Conservation (phyloP, 768 basidiomycete genomes). For the Lanmaoa pseudosensibilis region DNA sequence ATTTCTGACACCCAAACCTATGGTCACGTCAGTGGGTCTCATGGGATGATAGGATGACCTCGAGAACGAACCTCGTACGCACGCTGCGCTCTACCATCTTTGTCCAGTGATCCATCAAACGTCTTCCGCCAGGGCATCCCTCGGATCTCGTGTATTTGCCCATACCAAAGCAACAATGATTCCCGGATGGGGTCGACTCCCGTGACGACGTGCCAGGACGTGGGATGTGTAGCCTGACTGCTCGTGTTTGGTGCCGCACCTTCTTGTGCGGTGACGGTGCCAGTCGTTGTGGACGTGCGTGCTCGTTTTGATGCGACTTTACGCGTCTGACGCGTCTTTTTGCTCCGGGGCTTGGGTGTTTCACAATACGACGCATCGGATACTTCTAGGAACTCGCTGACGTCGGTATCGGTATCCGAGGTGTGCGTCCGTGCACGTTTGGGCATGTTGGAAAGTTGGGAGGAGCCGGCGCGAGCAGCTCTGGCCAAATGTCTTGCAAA, state of each 20-base stretch:
- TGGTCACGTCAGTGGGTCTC: background rate
- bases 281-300: background rate
- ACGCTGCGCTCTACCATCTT: conserved; percentile 70
- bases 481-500: background rate
- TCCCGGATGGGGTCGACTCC: conserved; percentile 41
- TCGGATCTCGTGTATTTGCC: conserved; percentile 58
- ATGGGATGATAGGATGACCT: background rate
- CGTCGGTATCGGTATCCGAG: conserved; percentile 14
- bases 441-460: conserved; percentile 20
- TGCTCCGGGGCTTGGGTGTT: conserved; percentile 4
- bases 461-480: background rate
- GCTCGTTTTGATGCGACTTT: conserved; percentile 16
- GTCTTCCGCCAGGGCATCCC: conserved; percentile 93
- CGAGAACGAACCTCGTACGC: conserved; percentile 77
- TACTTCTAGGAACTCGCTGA: conserved; percentile 6
- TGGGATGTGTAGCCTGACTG: conserved; percentile 36
- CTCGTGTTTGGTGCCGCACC: background rate
- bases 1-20: conserved; percentile 91
- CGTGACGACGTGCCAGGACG: conserved; percentile 49
- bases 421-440: conserved; percentile 27
- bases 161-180: conserved; percentile 71
- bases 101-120: conserved; percentile 52
- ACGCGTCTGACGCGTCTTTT: conserved; percentile 20
- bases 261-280: background rate
- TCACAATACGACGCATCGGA: conserved; percentile 28